phyloP scores from a whole-genome alignment of 257 asterid species.

The Solanum corneliomulleri region DNA sequence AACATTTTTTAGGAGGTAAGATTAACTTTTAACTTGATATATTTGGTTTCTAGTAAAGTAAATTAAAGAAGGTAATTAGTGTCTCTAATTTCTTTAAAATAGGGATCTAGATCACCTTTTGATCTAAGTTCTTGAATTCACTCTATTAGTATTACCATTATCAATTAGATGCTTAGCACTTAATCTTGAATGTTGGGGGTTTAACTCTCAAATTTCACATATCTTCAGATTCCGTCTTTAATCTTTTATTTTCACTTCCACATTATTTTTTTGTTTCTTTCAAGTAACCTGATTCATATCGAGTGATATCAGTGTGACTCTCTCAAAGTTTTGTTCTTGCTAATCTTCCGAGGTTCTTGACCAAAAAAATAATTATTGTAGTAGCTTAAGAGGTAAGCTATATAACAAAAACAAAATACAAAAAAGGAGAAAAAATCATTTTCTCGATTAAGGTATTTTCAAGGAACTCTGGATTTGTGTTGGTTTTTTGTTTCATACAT shows the following conservation, averaged over 20 bases:
- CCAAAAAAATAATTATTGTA: background rate
- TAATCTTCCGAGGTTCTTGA: background rate
- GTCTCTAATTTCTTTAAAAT: background rate
- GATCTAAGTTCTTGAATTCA: background rate
- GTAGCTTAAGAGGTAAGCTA: background rate
- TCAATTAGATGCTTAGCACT: background rate
- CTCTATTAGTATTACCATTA: background rate
- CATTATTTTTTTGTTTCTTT: background rate
- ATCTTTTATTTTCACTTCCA: background rate
- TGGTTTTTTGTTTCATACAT: background rate
- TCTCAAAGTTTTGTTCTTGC: background rate
- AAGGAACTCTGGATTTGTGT: background rate
- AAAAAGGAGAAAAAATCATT: background rate
- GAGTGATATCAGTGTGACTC: background rate
- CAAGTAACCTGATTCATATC: background rate
- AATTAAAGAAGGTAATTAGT: background rate
- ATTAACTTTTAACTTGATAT: background rate
- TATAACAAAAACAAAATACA: background rate
- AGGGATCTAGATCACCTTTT: background rate
- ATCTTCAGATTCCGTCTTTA: background rate
- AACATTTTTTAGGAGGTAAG: background rate
- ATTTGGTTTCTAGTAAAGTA: background rate
- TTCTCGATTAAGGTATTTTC: background rate
- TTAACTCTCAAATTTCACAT: background rate
- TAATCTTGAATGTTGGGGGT: background rate